Conservation (phyloP, 73 alveolate genomes). For the Diophrys sp. region DNA sequence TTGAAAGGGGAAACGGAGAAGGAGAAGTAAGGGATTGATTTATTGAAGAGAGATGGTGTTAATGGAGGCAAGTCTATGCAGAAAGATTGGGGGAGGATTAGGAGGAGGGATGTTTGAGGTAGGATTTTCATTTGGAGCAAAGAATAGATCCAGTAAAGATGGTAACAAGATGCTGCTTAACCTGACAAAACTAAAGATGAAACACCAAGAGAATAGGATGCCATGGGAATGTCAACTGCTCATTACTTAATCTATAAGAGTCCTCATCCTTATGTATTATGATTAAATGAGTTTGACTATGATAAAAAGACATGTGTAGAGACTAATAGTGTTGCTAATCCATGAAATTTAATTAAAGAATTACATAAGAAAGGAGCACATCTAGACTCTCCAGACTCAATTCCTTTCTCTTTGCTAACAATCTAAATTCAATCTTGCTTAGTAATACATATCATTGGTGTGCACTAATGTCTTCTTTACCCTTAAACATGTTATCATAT, state of each 20-base stretch:
- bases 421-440: slow-evolving; percentile 19
- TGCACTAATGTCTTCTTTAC: slow-evolving; percentile 59
- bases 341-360: too few relatives aligned
- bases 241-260: too few relatives aligned
- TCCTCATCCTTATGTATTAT: background rate
- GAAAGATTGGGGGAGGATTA: too few relatives aligned
- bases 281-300: background rate
- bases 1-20: background rate
- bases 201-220: background rate
- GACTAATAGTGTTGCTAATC: background rate
- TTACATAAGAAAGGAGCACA: background rate
- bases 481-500: slow-evolving; percentile 33
- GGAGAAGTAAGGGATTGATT: background rate
- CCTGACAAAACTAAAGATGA: background rate
- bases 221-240: background rate
- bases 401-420: slow-evolving; percentile 39
- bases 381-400: background rate
- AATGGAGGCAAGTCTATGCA: background rate
- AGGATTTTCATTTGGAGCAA: background rate
- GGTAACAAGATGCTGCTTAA: background rate
- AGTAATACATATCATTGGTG: slow-evolving; percentile 32
- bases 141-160: background rate
- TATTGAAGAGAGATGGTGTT: background rate
- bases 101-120: too few relatives aligned
- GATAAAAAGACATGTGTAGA: background rate